Conservation (phyloP, 345 rosid genomes). For the Salix exigua region DNA sequence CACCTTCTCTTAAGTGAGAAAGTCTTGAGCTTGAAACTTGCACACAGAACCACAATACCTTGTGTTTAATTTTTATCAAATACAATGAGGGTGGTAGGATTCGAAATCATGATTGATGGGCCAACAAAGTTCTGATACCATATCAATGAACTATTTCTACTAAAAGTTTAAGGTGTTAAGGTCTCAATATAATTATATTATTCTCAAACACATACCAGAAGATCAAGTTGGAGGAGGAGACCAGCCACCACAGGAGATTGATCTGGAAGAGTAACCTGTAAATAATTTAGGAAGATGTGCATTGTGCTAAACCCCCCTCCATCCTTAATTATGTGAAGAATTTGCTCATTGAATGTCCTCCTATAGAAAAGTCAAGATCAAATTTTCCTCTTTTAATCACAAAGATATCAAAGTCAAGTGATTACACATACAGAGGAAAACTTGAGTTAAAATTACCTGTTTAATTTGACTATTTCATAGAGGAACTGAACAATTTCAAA, state of each 20-base stretch:
- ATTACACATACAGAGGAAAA: neutral
- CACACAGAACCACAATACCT: too few relatives aligned
- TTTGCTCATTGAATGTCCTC: slow-evolving; percentile 50
- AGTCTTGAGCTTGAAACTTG: too few relatives aligned
- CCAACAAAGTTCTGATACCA: too few relatives aligned
- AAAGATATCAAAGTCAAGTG: neutral
- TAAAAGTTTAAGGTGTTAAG: too few relatives aligned
- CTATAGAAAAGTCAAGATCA: slow-evolving; percentile 21
- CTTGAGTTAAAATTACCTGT: slow-evolving; percentile 37
- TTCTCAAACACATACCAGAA: slow-evolving; percentile 34
- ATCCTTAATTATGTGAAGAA: slow-evolving; percentile 58
- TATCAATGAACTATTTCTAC: too few relatives aligned
- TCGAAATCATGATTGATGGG: too few relatives aligned
- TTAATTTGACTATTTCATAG: slow-evolving; percentile 52
- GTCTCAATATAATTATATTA: too few relatives aligned
- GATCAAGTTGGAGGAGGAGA: slow-evolving; percentile 69
- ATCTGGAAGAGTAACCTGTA: slow-evolving; percentile 45
- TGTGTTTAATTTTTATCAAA: too few relatives aligned
- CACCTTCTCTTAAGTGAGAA: too few relatives aligned
- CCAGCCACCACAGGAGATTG: slow-evolving; percentile 55
- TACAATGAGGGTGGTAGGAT: too few relatives aligned
- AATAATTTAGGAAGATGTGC: slow-evolving; percentile 54
- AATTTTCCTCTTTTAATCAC: neutral
- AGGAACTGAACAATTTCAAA: slow-evolving; percentile 51
- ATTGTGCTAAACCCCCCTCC: slow-evolving; percentile 57